A percentile compares a stretch with the other conserved stretches of the same genome.
These are phyloP conservation scores for Venustampulla echinocandica DNA, from an alignment of 495 filamentous ascomycete species.

Conservation along the genomic window DNA sequence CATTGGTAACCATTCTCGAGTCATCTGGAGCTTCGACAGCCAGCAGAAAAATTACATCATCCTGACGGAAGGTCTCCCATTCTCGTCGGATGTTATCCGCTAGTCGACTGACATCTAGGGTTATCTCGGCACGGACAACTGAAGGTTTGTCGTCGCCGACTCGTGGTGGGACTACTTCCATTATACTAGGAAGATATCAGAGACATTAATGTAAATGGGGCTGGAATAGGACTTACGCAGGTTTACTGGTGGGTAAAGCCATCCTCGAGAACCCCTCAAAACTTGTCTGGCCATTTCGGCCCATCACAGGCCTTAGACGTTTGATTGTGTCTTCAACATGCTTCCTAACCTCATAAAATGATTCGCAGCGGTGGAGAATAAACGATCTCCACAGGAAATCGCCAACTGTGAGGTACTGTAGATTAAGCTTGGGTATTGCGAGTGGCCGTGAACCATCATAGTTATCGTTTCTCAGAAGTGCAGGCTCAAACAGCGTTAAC, in stretches of 20 bases:
- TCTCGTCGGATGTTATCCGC: slow-evolving; percentile 67
- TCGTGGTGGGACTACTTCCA: slow-evolving; percentile 74
- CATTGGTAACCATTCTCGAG: slow-evolving; percentile 45
- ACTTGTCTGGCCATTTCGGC: slow-evolving; percentile 50
- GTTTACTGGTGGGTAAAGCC: slow-evolving; percentile 78
- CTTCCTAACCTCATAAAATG: slow-evolving; percentile 89
- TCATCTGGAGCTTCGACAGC: slow-evolving; percentile 52
- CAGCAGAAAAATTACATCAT: slow-evolving; percentile 85
- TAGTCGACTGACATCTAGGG: slow-evolving; percentile 74
- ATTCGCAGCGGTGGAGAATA: slow-evolving; percentile 78
- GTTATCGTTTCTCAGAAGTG: slow-evolving; percentile 73
- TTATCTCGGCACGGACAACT: slow-evolving; percentile 76
- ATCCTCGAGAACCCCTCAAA: slow-evolving; percentile 88
- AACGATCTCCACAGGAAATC: slow-evolving; percentile 95
- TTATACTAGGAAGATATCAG: slow-evolving; percentile 39
- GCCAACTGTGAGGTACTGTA: slow-evolving; percentile 90
- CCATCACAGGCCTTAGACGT: slow-evolving; percentile 62
- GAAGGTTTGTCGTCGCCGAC: slow-evolving; percentile 85
- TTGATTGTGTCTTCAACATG: slow-evolving; percentile 78
- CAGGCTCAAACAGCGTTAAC: slow-evolving; percentile 70
- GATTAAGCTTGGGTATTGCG: slow-evolving; percentile 87
- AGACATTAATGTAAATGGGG: slow-evolving; percentile 4
- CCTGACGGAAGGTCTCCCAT: slow-evolving; percentile 83
- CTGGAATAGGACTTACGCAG: slow-evolving; percentile 42
- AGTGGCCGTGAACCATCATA: slow-evolving; percentile 87